phyloP scores from a whole-genome alignment of 1,284 basidiomycete species.

The Fomitopsis betulina region DNA sequence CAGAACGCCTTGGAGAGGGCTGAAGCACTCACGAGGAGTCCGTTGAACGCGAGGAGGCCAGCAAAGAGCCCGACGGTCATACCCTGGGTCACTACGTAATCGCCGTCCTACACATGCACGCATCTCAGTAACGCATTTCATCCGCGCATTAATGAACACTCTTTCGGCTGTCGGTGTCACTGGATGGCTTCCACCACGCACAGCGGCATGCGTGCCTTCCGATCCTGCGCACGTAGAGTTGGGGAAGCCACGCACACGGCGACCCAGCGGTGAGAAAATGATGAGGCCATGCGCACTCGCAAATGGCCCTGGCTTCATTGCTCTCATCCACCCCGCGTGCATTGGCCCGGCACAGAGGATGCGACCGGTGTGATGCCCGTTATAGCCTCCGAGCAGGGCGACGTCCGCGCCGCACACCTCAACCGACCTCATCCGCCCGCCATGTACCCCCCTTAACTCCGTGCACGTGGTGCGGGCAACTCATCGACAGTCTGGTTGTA shows the following conservation, averaged over 20 bases:
- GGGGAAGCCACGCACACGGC: background rate
- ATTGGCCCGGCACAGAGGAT: no score
- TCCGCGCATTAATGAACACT: background rate
- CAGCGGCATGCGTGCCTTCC: no score
- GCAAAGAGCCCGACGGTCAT: conserved; percentile 76
- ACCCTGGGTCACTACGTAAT: conserved; percentile 48
- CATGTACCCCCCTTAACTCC: background rate
- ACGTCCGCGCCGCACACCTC: no score
- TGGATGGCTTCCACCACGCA: background rate
- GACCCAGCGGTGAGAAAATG: background rate
- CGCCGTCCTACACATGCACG: conserved; percentile 33
- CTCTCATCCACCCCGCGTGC: no score
- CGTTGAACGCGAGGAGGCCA: conserved; percentile 71
- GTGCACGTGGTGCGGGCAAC: no score
- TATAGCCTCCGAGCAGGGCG: no score
- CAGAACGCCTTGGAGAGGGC: background rate
- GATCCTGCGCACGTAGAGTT: no score
- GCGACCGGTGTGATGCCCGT: no score
- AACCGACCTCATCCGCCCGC: background rate
- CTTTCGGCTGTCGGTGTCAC: background rate
- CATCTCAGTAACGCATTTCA: no score
- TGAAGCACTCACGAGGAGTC: conserved; percentile 46
- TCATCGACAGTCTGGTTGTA: no score
- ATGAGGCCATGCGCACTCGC: no score
- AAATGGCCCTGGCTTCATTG: no score